Evolutionary conservation across 192 early-diverging fungal species (phyloP).

Genomic region (Coemansia sp.): DNA sequence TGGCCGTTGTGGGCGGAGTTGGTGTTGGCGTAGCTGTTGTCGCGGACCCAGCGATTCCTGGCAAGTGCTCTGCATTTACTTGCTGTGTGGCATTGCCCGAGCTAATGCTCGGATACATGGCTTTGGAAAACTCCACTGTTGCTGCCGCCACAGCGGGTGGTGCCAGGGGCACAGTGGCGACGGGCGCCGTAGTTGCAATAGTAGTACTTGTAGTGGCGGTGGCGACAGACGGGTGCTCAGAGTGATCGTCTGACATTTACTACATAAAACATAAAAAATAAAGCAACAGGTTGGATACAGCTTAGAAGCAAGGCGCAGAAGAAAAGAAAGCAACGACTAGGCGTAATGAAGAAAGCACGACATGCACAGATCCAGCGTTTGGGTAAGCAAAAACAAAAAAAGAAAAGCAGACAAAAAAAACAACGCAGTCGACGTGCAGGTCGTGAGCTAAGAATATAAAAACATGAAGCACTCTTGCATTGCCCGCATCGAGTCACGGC

Average conservation of each 20-base stretch:
- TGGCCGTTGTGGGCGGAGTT: background rate
- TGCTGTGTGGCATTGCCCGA: background rate
- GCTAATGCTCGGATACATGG: background rate
- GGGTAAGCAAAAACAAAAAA: background rate
- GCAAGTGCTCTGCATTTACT: background rate
- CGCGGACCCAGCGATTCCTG: background rate
- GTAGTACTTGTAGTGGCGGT: background rate
- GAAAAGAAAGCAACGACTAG: background rate
- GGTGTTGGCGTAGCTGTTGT: background rate
- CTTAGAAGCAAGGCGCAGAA: background rate
- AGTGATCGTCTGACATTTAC: constrained; percentile 46
- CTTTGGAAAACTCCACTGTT: background rate
- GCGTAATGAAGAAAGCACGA: background rate
- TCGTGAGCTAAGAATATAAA: background rate
- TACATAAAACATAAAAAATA: constrained; percentile 16
- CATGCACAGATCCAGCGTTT: background rate
- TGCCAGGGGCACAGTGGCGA: constrained; percentile 1
- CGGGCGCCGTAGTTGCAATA: background rate
- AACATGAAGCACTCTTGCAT: background rate
- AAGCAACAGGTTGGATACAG: background rate
- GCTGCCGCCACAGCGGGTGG: background rate
- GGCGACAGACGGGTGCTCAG: constrained; percentile 13
- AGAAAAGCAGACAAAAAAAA: background rate
- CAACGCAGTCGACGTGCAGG: background rate
- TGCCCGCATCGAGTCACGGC: background rate